Base-by-base conservation (phyloP, 2,329 filamentous ascomycete genomes). In the Phyllosticta ampelicida region DNA sequence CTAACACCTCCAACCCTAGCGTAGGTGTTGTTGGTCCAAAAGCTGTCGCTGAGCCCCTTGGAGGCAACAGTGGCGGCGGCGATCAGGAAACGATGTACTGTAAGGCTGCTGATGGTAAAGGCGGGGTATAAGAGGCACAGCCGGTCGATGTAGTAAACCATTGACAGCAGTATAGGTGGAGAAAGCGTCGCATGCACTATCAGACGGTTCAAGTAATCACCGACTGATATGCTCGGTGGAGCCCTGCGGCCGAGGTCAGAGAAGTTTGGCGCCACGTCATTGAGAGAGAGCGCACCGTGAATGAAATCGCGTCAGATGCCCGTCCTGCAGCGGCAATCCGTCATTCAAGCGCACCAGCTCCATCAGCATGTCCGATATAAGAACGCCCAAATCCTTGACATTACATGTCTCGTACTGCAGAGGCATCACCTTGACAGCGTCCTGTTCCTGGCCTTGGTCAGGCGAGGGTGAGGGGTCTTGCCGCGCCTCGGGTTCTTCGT, bases 101-200 rank as follows among this genome's bases (percentile, higher is more conserved):
- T 99, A 19, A 99, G 79, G 52, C 90, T 96, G 70, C 91, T 96
- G 65, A 99, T 95, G 26, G 91, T 96, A 71, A 99, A 99, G 52
- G 92, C 88, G 2, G 89, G 87, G 70, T 96, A 99, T 60, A 95
- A 78, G 10, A 89, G 86, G 73, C 92, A 99, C 20, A 99, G 80
- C 29, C 90, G 86, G 74, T 99, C 94, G 67, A 99, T 97, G 68
- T 97, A 99, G 70, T 95, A 99, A 59, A 99, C 94, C 90, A 99
- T 97, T 65, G 91, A 94, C 36, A 99, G 82, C n/a, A 99, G 80
- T 54, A 99, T 86, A 0, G 94, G 92, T 11, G 94, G 91, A 6
- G 90, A 90, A 2, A 99, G 80, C 0, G 92, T 96, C 23, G 94
- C 94, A 70, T 99, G 94, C 60, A 90, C 90, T 21, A 95, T 94